Evolutionary conservation across 129 eudicot genomes (phyloP).

Genomic region (Chrysanthemum makinoi): DNA sequence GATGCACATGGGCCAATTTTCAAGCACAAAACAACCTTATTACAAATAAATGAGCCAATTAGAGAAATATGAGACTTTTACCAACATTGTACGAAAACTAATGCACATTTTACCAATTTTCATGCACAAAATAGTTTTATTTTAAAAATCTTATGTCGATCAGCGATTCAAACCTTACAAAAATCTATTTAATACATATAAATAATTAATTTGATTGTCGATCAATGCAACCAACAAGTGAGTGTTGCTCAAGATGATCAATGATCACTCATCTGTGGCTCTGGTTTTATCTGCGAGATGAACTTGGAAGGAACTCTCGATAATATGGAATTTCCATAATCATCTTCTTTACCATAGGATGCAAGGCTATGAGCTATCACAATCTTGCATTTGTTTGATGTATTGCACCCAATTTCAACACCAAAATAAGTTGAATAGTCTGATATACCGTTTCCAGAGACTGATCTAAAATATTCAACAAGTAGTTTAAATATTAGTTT

Average conservation of each 20-base stretch:
- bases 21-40: no score
- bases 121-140: no score
- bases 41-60: no score
- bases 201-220: no score
- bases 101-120: no score
- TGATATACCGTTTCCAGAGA: constrained; percentile 71
- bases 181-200: no score
- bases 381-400: constrained; percentile 53
- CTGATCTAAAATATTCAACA: constrained; percentile 56
- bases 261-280: constrained; percentile 16
- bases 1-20: no score
- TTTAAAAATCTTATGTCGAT: no score
- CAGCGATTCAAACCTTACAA: no score
- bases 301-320: constrained; percentile 47
- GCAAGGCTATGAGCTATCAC: constrained; percentile 52
- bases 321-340: constrained; percentile 56
- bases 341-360: constrained; percentile 44
- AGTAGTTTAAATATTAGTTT: constrained; percentile 5
- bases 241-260: not conserved
- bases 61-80: no score
- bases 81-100: no score
- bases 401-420: no score
- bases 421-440: constrained; percentile 69
- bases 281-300: constrained; percentile 30
- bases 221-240: not conserved